Evolutionary conservation across 2,329 filamentous ascomycete genomes (phyloP).

Genomic region (Sphaerulina musiva): DNA sequence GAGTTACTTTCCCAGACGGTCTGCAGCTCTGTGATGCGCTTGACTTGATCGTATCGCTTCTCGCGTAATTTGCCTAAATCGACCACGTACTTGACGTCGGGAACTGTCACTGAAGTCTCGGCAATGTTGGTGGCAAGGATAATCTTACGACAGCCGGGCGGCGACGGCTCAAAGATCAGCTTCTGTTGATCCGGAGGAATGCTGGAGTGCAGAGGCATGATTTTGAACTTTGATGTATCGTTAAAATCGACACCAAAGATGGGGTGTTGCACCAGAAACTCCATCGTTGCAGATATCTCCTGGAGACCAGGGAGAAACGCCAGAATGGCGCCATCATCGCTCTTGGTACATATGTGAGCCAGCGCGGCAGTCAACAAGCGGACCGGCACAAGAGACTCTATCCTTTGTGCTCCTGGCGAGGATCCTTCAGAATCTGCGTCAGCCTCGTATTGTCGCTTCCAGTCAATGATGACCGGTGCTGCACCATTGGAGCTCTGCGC

Average conservation of each 20-base stretch:
- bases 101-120: slow-evolving; percentile 48
- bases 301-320: slow-evolving; percentile 45
- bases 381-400: slow-evolving; percentile 38
- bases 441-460: slow-evolving; percentile 33
- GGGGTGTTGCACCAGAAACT: slow-evolving; percentile 25
- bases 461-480: slow-evolving; percentile 33
- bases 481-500: slow-evolving; percentile 7
- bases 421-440: slow-evolving; percentile 23
- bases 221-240: slow-evolving; percentile 37
- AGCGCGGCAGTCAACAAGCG: slow-evolving; percentile 42
- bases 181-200: slow-evolving; percentile 39
- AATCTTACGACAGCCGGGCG: slow-evolving; percentile 42
- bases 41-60: slow-evolving; percentile 37
- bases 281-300: slow-evolving; percentile 34
- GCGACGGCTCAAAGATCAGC: slow-evolving; percentile 38
- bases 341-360: slow-evolving; percentile 42
- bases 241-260: slow-evolving; percentile 38
- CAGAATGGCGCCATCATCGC: slow-evolving; percentile 41
- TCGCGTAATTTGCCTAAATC: slow-evolving; percentile 43
- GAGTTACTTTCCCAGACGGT: slow-evolving; percentile 45
- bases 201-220: slow-evolving; percentile 45
- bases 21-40: slow-evolving; percentile 36
- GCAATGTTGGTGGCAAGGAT: slow-evolving; percentile 48
- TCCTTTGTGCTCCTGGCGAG: slow-evolving; percentile 27
- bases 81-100: slow-evolving; percentile 47